Evolutionary conservation across 1,284 basidiomycete species (phyloP).

Genomic region (Inonotus obliquus): DNA sequence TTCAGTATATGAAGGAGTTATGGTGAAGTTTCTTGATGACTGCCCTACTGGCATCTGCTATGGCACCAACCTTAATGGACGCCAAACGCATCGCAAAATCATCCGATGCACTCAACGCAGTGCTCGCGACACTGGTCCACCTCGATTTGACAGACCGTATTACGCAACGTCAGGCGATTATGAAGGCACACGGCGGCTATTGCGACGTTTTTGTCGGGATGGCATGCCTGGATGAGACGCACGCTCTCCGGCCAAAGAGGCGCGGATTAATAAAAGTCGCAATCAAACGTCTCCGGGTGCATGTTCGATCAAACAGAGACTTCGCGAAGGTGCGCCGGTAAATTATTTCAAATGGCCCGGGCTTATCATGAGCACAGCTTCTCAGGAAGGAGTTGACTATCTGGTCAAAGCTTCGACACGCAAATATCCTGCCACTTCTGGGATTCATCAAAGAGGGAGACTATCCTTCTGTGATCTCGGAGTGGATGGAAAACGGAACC

Average conservation of each 20-base stretch:
- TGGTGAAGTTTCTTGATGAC: too few relatives aligned
- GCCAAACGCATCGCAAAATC: not conserved
- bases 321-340: constrained; percentile 10
- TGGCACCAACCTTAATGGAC: too few relatives aligned
- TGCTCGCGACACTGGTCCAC: not conserved
- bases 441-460: constrained; percentile 5
- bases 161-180: not conserved
- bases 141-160: not conserved
- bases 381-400: constrained; percentile 7
- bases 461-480: constrained; percentile 13
- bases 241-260: not conserved
- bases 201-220: constrained; percentile 12
- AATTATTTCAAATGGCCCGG: not conserved
- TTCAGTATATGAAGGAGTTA: too few relatives aligned
- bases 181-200: constrained; percentile 6
- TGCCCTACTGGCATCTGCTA: too few relatives aligned
- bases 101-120: not conserved
- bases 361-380: not conserved
- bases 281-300: constrained; percentile 13
- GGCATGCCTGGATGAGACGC: not conserved
- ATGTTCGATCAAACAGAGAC: not conserved
- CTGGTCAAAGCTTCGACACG: constrained; percentile 13
- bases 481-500: constrained; percentile 18
- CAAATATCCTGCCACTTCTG: constrained; percentile 7
- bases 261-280: constrained; percentile 2